phyloP scores from a whole-genome alignment of 805 yeast species.

The Wickerhamiella vanderwaltii region DNA sequence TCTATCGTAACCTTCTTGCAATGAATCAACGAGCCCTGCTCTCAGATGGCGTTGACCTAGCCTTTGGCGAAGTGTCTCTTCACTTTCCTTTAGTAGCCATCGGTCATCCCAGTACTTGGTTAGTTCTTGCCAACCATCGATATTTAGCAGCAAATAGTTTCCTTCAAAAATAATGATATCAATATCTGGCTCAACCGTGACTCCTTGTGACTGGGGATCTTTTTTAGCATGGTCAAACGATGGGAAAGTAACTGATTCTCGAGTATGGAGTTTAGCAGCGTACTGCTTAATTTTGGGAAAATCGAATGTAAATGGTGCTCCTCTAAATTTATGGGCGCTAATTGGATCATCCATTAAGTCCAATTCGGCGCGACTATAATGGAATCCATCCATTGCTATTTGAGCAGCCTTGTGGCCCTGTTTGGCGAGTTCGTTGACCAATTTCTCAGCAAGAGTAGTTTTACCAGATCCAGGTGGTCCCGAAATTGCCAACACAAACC shows the following conservation, averaged over 20 bases:
- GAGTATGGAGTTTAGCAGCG: conserved; percentile 24
- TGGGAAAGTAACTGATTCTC: conserved; percentile 32
- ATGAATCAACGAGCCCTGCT: conserved; percentile 28
- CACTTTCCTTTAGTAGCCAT: conserved; percentile 39
- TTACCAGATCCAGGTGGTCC: conserved; percentile 87
- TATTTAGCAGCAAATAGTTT: conserved; percentile 48
- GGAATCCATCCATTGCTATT: conserved; percentile 74
- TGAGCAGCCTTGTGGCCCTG: conserved; percentile 18
- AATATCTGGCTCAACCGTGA: conserved; percentile 34
- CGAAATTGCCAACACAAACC: conserved; percentile 40
- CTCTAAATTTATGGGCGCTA: conserved; percentile 53
- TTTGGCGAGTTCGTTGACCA: conserved; percentile 34
- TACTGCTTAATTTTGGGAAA: conserved; percentile 35
- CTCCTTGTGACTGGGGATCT: conserved; percentile 55
- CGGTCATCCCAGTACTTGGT: conserved; percentile 29
- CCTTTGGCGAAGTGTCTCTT: conserved; percentile 38
- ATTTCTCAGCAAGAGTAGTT: conserved; percentile 45
- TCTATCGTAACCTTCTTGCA: conserved; percentile 28
- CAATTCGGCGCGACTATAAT: conserved; percentile 41
- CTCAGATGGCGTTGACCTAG: conserved; percentile 51
- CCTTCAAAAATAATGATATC: conserved; percentile 65
- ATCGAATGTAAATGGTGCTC: conserved; percentile 82
- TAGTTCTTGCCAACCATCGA: conserved; percentile 48
- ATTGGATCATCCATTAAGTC: conserved; percentile 41
- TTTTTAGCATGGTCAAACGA: conserved; percentile 56